These are phyloP conservation scores for Aspergillus sparsus DNA, from an alignment of 495 filamentous ascomycete genomes.

Conservation along the genomic window DNA sequence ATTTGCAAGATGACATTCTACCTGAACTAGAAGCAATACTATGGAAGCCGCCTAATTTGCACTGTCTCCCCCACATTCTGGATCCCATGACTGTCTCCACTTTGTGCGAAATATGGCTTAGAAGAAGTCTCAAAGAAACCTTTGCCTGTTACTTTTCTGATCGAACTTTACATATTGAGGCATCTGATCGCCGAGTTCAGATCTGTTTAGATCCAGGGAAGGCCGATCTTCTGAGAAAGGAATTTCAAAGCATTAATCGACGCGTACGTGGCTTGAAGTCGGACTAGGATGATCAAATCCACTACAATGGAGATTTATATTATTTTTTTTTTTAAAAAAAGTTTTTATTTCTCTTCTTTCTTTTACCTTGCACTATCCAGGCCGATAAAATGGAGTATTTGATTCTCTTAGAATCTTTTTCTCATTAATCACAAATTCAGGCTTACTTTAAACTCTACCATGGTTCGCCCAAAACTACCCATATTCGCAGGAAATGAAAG, in stretches of 20 bases:
- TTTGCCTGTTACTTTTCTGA: slow-evolving; percentile 11
- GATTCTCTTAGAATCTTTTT: too few relatives aligned
- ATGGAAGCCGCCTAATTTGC: slow-evolving; percentile 7
- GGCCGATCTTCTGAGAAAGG: neutral
- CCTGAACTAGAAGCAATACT: slow-evolving; percentile 2
- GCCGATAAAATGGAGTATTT: too few relatives aligned
- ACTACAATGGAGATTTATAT: too few relatives aligned
- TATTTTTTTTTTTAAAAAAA: too few relatives aligned
- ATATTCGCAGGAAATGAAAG: too few relatives aligned
- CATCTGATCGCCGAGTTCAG: slow-evolving; percentile 3
- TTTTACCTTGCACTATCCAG: too few relatives aligned
- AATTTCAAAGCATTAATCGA: neutral
- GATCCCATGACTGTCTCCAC: neutral
- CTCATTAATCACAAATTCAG: too few relatives aligned
- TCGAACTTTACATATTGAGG: slow-evolving; percentile 10
- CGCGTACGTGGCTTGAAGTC: neutral
- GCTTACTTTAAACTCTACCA: too few relatives aligned
- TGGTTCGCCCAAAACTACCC: too few relatives aligned
- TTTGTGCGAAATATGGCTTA: slow-evolving; percentile 6
- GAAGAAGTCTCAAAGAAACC: slow-evolving; percentile 4
- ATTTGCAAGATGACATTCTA: neutral
- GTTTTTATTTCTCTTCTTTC: too few relatives aligned
- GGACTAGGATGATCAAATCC: too few relatives aligned
- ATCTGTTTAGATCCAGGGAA: neutral
- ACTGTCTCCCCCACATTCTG: neutral